These are phyloP conservation scores for Populus alba DNA, from an alignment of 345 rosid species.

Conservation along the genomic window DNA sequence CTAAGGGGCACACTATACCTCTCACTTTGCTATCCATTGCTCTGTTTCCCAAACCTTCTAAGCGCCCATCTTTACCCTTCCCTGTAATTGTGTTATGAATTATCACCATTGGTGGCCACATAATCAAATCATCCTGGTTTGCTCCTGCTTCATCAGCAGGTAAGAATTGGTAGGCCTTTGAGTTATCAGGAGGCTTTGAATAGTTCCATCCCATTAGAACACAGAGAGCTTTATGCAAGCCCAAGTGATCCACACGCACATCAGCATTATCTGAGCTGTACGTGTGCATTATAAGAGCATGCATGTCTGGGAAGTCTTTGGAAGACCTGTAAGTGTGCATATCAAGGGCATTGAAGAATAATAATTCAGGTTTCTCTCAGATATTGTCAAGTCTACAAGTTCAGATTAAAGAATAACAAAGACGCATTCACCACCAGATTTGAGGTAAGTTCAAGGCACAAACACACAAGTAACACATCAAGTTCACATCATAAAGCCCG, in stretches of 20 bases:
- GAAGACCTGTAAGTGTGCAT: slow-evolving; percentile 82
- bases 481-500: neutral
- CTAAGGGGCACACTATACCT: slow-evolving; percentile 60
- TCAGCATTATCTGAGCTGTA: slow-evolving; percentile 79
- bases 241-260: slow-evolving; percentile 83
- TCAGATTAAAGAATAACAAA: slow-evolving; percentile 24
- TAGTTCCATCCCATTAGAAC: slow-evolving; percentile 94
- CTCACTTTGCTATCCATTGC: slow-evolving; percentile 82
- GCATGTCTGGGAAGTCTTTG: slow-evolving; percentile 83
- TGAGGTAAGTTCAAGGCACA: slow-evolving; percentile 6
- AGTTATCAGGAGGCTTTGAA: slow-evolving; percentile 77
- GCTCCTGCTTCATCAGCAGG: slow-evolving; percentile 72
- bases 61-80: slow-evolving; percentile 88
- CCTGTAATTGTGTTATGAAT: slow-evolving; percentile 92
- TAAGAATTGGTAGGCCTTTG: slow-evolving; percentile 74
- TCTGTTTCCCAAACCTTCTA: slow-evolving; percentile 98
- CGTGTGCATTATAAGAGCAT: slow-evolving; percentile 87
- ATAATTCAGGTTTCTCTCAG: slow-evolving; percentile 44
- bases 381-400: slow-evolving; percentile 30
- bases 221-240: slow-evolving; percentile 94
- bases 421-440: slow-evolving; percentile 13
- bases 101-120: slow-evolving; percentile 96
- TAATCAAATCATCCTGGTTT: slow-evolving; percentile 80
- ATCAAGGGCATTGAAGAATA: slow-evolving; percentile 59
- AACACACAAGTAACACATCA: neutral